Percentiles rank a stretch among this genome's conserved stretches.
phyloP scores from a whole-genome alignment of 2,329 filamentous ascomycete genomes.

The Penicillium fuscoglaucum region DNA sequence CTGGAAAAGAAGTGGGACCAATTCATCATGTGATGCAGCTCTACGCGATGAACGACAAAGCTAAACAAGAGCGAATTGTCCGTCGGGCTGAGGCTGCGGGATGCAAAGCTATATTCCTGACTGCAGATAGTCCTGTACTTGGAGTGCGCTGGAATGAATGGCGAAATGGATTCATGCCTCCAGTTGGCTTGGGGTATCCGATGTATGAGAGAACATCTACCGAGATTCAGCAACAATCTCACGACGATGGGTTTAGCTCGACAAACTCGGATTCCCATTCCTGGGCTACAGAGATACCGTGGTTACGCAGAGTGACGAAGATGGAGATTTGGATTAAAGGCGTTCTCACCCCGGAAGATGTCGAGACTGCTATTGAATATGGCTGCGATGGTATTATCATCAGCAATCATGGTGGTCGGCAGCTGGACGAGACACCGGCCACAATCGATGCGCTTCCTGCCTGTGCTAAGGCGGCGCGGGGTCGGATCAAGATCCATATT shows the following conservation, averaged over 20 bases:
- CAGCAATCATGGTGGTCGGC: slow-evolving; percentile 42
- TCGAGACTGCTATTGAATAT: slow-evolving; percentile 37
- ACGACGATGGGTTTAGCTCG: slow-evolving; percentile 26
- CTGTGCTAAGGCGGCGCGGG: slow-evolving; percentile 30
- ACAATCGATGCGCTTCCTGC: slow-evolving; percentile 40
- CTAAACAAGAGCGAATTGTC: slow-evolving; percentile 29
- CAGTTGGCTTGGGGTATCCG: slow-evolving; percentile 43
- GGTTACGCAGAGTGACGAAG: slow-evolving; percentile 50
- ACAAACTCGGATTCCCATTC: slow-evolving; percentile 29
- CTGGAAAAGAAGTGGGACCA: slow-evolving; percentile 24
- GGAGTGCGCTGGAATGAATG: slow-evolving; percentile 56
- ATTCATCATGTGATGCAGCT: slow-evolving; percentile 29
- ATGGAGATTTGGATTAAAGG: slow-evolving; percentile 45
- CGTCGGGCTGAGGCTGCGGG: slow-evolving; percentile 35
- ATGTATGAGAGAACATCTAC: slow-evolving; percentile 33
- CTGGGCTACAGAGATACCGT: slow-evolving; percentile 53
- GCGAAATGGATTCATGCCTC: slow-evolving; percentile 53
- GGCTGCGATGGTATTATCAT: slow-evolving; percentile 41
- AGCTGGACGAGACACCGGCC: slow-evolving; percentile 39
- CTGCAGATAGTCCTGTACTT: slow-evolving; percentile 56
- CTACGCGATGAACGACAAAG: slow-evolving; percentile 28
- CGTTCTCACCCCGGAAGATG: slow-evolving; percentile 38
- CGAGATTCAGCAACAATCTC: slow-evolving; percentile 23
- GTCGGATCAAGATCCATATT: slow-evolving; percentile 35
- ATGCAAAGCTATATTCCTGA: slow-evolving; percentile 54